phyloP scores from a whole-genome alignment of 2,329 filamentous ascomycete genomes.

The Ustulina deusta region DNA sequence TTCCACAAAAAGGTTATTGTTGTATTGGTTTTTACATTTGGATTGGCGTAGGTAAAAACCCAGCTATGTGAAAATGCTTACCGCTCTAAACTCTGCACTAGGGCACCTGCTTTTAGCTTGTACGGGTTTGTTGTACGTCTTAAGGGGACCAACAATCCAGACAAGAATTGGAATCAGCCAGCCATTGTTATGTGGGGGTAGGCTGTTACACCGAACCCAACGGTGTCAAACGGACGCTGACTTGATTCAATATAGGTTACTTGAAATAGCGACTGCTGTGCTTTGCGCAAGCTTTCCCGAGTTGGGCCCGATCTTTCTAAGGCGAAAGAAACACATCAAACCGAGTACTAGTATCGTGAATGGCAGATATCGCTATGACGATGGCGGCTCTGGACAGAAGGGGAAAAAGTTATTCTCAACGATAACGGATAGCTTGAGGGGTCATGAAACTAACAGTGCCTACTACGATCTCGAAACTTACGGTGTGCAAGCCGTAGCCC shows the following conservation, averaged over 20 bases:
- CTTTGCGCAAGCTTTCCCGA: slow-evolving; percentile 2
- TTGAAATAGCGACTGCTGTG: slow-evolving; percentile 2
- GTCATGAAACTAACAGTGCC: neutral
- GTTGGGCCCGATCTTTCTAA: neutral
- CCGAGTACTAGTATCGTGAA: neutral
- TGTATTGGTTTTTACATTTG: slow-evolving; percentile 9
- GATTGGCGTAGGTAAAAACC: neutral
- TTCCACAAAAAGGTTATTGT: slow-evolving; percentile 16
- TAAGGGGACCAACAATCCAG: slow-evolving; percentile 13
- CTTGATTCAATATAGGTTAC: neutral
- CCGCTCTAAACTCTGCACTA: neutral
- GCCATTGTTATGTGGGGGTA: neutral
- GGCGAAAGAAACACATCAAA: neutral
- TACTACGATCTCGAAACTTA: neutral
- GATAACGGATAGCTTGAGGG: too few relatives aligned
- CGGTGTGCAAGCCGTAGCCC: neutral
- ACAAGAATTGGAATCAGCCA: slow-evolving; percentile 1
- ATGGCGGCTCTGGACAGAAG: neutral
- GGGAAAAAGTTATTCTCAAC: neutral
- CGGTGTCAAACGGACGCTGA: too few relatives aligned
- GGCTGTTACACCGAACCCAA: too few relatives aligned
- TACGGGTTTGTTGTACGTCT: slow-evolving; percentile 7
- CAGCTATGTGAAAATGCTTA: neutral
- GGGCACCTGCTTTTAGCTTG: slow-evolving; percentile 8
- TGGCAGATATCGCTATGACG: neutral